Base-by-base conservation (phyloP, 192 early-diverging fungal genomes). In the Cladochytrium replicatum region DNA sequence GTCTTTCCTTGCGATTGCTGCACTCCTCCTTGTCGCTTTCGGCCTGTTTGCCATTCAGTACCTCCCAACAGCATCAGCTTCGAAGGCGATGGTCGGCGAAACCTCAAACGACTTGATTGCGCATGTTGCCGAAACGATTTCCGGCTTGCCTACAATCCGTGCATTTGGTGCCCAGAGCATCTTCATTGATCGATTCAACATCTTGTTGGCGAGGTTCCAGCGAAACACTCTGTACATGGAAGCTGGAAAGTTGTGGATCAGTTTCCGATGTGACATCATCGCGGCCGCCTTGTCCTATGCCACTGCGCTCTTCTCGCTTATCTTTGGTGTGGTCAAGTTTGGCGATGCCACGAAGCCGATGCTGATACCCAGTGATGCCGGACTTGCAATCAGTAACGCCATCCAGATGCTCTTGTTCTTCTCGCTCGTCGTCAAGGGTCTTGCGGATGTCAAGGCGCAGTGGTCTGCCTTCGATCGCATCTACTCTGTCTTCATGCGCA, bases 121-220 rank as follows among this genome's bases (percentile, higher is more conserved):
- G 0, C 82, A 81, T 57, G 83, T 88, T 39, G 30, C 69, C 1
- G 85, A 87, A 38, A 75, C 81, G 0, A 53, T 86, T 13, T 70
- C 69, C 29, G 87, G 87, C 0, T 45, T 86, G 9, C 54, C 81
- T 4, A 89, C 84, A 1, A 89, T 90, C 50, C 72, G 87, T 22
- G 82, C 84, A 0, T 87, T 76, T 46, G 50, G 67, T 43, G 83
- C 71, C 46, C 81, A 89, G 44, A 11, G n/a, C n/a, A n/a, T n/a
- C n/a, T n/a, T n/a, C n/a, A n/a, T n/a, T n/a, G n/a, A n/a, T n/a
- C n/a, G n/a, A n/a, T n/a, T n/a, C n/a, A n/a, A n/a, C n/a, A n/a
- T n/a, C n/a, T n/a, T n/a, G n/a, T n/a, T n/a, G n/a, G n/a, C n/a
- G n/a, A n/a, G n/a, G n/a, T 34, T 34, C 8, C 32, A n/a, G n/a